These are phyloP conservation scores for Sicyos baderoa DNA, from an alignment of 306 rosid species.

Conservation along the genomic window DNA sequence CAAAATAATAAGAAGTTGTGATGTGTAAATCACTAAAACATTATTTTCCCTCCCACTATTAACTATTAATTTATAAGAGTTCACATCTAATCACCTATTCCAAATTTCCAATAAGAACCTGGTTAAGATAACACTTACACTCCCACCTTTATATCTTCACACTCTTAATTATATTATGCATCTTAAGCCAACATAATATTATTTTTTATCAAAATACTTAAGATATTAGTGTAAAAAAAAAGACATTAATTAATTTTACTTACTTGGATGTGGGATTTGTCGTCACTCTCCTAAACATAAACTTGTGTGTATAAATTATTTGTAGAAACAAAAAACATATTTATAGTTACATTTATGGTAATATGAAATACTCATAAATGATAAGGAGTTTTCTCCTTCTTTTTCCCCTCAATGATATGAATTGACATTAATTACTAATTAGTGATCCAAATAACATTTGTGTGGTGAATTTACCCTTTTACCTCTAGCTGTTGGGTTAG, in stretches of 20 bases:
- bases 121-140: background rate
- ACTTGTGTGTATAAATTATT: background rate
- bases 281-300: no score
- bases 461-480: background rate
- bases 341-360: background rate
- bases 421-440: background rate
- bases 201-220: background rate
- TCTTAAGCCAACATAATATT: background rate
- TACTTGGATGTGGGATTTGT: background rate
- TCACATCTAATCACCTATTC: background rate
- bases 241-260: background rate
- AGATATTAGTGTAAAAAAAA: background rate
- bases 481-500: conserved; percentile 2
- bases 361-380: background rate
- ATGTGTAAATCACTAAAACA: no score
- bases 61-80: background rate
- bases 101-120: background rate
- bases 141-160: background rate
- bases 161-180: background rate
- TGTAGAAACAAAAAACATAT: background rate
- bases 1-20: no score
- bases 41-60: no score
- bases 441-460: background rate
- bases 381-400: background rate
- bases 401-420: background rate